Conservation (phyloP, 164 flowering plant genomes). For the Chimonanthus salicifolius region DNA sequence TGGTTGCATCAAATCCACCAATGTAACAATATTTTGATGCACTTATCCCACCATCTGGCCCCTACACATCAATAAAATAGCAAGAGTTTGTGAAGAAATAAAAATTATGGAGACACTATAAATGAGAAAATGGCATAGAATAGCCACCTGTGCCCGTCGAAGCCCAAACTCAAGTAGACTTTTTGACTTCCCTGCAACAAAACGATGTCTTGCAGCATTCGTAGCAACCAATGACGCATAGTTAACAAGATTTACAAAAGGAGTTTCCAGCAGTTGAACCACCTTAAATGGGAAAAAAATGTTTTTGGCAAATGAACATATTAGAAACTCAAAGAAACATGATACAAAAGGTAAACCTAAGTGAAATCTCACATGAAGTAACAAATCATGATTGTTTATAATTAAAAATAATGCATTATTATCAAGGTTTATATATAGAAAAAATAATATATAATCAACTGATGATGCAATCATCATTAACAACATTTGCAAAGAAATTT, state of each 20-base stretch:
- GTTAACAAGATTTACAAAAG: constrained; percentile 82
- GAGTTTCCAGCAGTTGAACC: constrained; percentile 90
- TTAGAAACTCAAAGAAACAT: not conserved
- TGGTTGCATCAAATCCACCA: constrained; percentile 98
- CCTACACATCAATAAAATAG: constrained; percentile 40
- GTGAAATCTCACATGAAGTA: not conserved
- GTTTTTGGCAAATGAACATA: not conserved
- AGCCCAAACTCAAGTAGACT: constrained; percentile 92
- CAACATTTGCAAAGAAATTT: no score
- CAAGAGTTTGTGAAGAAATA: constrained; percentile 5
- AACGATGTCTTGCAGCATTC: constrained; percentile 97
- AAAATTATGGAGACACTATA: constrained; percentile 4
- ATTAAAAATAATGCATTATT: no score
- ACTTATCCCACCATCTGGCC: constrained; percentile 96
- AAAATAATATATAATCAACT: no score
- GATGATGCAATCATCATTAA: no score
- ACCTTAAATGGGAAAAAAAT: constrained; percentile 36
- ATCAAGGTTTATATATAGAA: no score
- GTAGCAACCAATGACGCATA: constrained; percentile 94
- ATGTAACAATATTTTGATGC: constrained; percentile 92
- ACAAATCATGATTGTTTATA: not conserved
- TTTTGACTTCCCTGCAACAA: constrained; percentile 93
- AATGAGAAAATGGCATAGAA: not conserved
- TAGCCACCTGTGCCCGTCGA: constrained; percentile 83
- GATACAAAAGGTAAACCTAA: not conserved